These are phyloP conservation scores for Coccomyxa subellipsoidea DNA, from an alignment of 163 green algal genomes.

Conservation along the genomic window DNA sequence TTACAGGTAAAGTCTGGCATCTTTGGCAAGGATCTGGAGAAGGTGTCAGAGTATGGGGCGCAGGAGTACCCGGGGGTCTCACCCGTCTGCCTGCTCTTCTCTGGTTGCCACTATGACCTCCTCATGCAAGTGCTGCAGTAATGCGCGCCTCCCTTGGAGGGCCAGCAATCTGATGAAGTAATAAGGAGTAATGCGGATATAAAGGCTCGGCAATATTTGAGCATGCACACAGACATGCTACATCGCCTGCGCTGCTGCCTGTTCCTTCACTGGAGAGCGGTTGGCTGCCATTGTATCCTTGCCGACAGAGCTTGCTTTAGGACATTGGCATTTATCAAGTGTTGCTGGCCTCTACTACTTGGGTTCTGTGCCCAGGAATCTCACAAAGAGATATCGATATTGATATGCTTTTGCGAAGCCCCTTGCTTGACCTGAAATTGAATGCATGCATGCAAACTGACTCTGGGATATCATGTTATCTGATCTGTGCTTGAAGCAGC, in stretches of 20 bases:
- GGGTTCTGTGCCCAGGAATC: too few species aligned
- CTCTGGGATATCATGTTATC: background rate
- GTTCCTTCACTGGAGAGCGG: background rate
- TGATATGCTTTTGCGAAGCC: background rate
- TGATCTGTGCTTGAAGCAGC: background rate
- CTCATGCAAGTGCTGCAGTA: background rate
- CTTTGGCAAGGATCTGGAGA: background rate
- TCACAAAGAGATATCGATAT: background rate
- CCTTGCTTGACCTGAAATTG: background rate
- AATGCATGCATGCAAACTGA: background rate
- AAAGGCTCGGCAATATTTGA: background rate
- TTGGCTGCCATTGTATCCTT: background rate
- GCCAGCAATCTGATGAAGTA: background rate
- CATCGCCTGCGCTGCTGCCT: background rate
- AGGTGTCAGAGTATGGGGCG: constrained; percentile 1
- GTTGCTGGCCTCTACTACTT: too few species aligned
- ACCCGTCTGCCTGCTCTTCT: background rate
- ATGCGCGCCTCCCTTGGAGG: too few species aligned
- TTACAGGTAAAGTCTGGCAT: background rate
- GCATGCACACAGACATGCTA: background rate
- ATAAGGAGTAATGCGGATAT: background rate
- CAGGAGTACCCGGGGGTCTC: background rate
- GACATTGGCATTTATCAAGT: too few species aligned
- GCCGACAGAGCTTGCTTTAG: too few species aligned
- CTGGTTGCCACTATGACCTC: background rate